A percentile compares a stretch with the other conserved stretches of the same genome.
These are phyloP conservation scores for Aspergillus sp. DNA, from an alignment of 2,329 filamentous ascomycete species.

Conservation along the genomic window DNA sequence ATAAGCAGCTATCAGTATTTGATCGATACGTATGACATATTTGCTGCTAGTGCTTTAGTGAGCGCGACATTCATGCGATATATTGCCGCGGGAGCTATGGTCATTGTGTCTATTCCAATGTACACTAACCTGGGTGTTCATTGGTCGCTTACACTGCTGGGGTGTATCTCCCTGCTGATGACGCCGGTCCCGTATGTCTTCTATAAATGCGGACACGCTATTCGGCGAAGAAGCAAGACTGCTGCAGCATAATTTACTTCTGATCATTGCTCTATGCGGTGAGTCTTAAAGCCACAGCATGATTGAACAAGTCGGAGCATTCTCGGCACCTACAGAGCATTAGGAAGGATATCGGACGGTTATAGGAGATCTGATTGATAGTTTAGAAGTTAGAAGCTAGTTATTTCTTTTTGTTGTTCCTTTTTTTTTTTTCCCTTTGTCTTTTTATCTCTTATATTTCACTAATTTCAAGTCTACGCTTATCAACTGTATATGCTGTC, in stretches of 20 bases:
- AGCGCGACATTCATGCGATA: constrained; percentile 45
- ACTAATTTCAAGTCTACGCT: no score
- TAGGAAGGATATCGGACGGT: no score
- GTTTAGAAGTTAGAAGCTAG: no score
- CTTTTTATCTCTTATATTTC: no score
- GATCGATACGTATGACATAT: constrained; percentile 57
- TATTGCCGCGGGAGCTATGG: constrained; percentile 39
- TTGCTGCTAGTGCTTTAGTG: constrained; percentile 51
- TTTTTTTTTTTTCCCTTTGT: no score
- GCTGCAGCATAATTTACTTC: not conserved
- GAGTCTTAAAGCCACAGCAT: no score
- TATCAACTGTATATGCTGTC: no score
- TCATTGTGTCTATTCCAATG: constrained; percentile 35
- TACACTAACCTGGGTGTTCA: constrained; percentile 43
- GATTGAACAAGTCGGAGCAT: not conserved
- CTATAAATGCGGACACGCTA: constrained; percentile 27
- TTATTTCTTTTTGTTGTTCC: no score
- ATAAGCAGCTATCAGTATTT: constrained; percentile 57
- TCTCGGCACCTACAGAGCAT: not conserved
- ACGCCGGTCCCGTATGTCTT: constrained; percentile 49
- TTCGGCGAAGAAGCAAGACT: constrained; percentile 20
- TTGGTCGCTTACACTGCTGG: constrained; percentile 46
- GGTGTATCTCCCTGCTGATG: constrained; percentile 37
- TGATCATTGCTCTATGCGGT: no score
- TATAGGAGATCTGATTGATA: no score